These are phyloP conservation scores for Knufia petricola DNA, from an alignment of 2,329 filamentous ascomycete genomes.

Conservation along the genomic window DNA sequence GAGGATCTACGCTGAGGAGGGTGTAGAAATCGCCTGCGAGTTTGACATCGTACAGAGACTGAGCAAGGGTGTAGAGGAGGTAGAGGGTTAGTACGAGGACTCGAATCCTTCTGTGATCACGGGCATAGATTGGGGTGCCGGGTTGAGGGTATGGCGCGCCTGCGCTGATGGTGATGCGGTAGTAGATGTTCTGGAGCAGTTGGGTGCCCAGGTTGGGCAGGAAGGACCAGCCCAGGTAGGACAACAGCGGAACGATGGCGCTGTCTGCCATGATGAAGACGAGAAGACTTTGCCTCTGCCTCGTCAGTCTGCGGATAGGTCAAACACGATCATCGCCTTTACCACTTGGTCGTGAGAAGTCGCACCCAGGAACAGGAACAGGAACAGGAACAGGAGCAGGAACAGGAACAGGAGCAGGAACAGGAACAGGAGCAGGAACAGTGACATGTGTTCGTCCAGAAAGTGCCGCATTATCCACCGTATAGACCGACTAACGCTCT, in stretches of 20 bases:
- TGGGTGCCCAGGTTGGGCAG: slow-evolving; percentile 67
- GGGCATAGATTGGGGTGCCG: slow-evolving; percentile 58
- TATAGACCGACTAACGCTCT: too few species aligned
- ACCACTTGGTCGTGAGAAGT: too few species aligned
- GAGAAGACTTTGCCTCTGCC: too few species aligned
- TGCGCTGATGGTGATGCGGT: slow-evolving; percentile 78
- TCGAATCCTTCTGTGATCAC: slow-evolving; percentile 73
- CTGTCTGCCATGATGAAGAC: slow-evolving; percentile 25
- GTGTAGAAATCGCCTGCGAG: slow-evolving; percentile 67
- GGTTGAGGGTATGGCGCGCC: slow-evolving; percentile 66
- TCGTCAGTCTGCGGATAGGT: too few species aligned
- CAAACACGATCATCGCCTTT: too few species aligned
- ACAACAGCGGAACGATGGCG: slow-evolving; percentile 40
- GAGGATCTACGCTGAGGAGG: slow-evolving; percentile 59
- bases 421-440: not conserved
- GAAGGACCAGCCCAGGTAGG: slow-evolving; percentile 52
- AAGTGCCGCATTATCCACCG: too few species aligned
- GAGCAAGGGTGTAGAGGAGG: slow-evolving; percentile 84
- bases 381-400: too few species aligned
- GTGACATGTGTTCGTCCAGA: not conserved
- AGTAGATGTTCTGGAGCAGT: slow-evolving; percentile 72
- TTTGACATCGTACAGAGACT: slow-evolving; percentile 74
- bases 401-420: not conserved
- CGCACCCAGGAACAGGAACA: too few species aligned
- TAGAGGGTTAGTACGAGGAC: slow-evolving; percentile 74